Base-by-base conservation (phyloP, 805 yeast genomes). In the Candida fluviatilis region DNA sequence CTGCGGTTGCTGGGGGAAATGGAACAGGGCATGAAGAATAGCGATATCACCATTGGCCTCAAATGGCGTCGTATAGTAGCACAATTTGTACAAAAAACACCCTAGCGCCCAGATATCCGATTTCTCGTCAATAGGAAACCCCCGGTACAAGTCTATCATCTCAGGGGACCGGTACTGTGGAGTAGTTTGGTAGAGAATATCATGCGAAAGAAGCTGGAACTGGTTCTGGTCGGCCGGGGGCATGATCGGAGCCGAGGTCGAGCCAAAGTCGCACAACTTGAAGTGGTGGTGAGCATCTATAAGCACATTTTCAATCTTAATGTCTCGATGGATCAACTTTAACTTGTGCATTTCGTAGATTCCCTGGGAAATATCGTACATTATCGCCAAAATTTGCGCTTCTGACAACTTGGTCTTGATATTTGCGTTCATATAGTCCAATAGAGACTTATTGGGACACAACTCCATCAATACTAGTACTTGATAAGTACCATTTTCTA, bases 61-160 rank as follows among this genome's bases (percentile, higher is more conserved):
- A 59, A 93, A 91, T 1, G 99, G 99, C 1, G 99, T 91, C 1
- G 84, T 90, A 60, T 87, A 91, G 63, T 84, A 91, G 62, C 96
- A 83, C 44, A 91, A 68, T 57, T 91, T 91, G 69, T 86, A 91
- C 36, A 93, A 69, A 45, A 93, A 86, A 23, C 93, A 82, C 8
- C 99, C 99, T 34, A 91, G 65, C 0, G 99, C 99, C 99, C 99
- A 91, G 34, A 91, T 85, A 62, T 91, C 99, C 5, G 91, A 74
- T 60, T 88, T 88, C 52, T 90, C 95, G 60, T 91, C 93, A 29
- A 91, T 84, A 2, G 96, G 93, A 34, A 80, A 65, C 5, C 89
- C 85, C 34, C 88, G 69, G 56, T 83, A 82, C 18, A 90, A 71
- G 60, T 91, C 97, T 40, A 91, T 77, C 98, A 91, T 93, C 57